These are phyloP conservation scores for Curvularia hawaiiensis DNA, from an alignment of 2,329 filamentous ascomycete species.

Conservation along the genomic window DNA sequence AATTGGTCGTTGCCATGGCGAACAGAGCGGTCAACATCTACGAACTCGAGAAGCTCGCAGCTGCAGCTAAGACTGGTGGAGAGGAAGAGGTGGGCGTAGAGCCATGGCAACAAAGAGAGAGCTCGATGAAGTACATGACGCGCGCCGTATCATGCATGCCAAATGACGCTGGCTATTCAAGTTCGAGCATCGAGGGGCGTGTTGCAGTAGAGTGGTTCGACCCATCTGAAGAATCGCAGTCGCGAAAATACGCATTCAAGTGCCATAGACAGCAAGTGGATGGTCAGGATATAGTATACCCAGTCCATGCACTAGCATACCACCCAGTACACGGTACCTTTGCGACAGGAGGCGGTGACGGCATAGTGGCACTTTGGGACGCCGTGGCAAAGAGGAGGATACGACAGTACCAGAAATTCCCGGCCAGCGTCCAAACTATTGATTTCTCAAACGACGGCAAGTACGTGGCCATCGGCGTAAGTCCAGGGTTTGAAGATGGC, in stretches of 20 bases:
- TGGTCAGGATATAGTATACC: constrained; percentile 82
- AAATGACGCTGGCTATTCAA: constrained; percentile 91
- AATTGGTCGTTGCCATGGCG: constrained; percentile 94
- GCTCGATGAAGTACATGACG: constrained; percentile 94
- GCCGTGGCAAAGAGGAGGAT: constrained; percentile 88
- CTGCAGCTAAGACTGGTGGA: constrained; percentile 29
- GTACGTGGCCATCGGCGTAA: constrained; percentile 78
- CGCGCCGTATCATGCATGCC: constrained; percentile 95
- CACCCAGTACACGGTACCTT: constrained; percentile 84
- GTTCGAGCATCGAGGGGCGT: constrained; percentile 89
- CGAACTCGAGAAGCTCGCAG: constrained; percentile 73
- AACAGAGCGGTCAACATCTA: constrained; percentile 94
- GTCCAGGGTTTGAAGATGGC: constrained; percentile 86
- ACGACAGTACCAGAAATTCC: constrained; percentile 84
- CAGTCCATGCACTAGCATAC: constrained; percentile 88
- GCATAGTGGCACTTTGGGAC: constrained; percentile 92
- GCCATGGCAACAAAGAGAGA: constrained; percentile 93
- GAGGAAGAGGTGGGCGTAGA: constrained; percentile 58
- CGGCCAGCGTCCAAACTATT: constrained; percentile 76
- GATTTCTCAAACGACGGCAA: constrained; percentile 79
- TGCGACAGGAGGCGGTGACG: constrained; percentile 86
- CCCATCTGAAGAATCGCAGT: constrained; percentile 82
- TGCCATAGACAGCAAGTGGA: constrained; percentile 83
- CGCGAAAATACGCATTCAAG: constrained; percentile 97
- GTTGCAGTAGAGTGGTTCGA: constrained; percentile 99